Conservation (phyloP, 2,329 filamentous ascomycete genomes). For the Exutisphaerella laricina region DNA sequence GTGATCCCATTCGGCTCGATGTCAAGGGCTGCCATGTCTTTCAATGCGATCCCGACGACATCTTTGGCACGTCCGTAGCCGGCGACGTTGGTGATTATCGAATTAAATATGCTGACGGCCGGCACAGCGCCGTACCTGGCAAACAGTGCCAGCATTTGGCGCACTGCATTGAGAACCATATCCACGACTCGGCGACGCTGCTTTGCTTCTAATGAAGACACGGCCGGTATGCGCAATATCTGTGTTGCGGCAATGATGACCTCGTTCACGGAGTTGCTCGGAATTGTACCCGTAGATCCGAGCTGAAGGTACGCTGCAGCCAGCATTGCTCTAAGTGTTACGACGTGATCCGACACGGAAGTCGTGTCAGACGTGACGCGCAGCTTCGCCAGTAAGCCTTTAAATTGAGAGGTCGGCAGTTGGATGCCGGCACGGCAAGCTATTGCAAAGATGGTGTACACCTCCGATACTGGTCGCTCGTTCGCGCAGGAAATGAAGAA, state of each 20-base stretch:
- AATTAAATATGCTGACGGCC: slow-evolving; percentile 32
- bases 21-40: slow-evolving; percentile 25
- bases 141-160: slow-evolving; percentile 29
- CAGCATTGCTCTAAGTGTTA: slow-evolving; percentile 35
- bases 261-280: slow-evolving; percentile 34
- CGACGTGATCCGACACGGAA: slow-evolving; percentile 13
- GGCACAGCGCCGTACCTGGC: slow-evolving; percentile 26
- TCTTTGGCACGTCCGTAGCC: slow-evolving; percentile 28
- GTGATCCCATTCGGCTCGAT: slow-evolving; percentile 32
- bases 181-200: slow-evolving; percentile 21
- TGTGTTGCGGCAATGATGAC: slow-evolving; percentile 34
- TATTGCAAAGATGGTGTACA: slow-evolving; percentile 44
- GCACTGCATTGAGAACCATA: slow-evolving; percentile 24
- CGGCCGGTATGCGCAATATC: slow-evolving; percentile 24
- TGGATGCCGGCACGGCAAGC: slow-evolving; percentile 43
- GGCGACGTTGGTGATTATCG: slow-evolving; percentile 35
- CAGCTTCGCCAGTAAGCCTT: slow-evolving; percentile 33
- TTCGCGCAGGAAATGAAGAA: slow-evolving; percentile 44
- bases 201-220: slow-evolving; percentile 15
- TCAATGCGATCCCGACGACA: slow-evolving; percentile 27
- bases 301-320: slow-evolving; percentile 40
- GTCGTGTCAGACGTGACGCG: slow-evolving; percentile 17
- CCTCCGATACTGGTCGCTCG: slow-evolving; percentile 43
- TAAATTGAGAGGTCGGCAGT: slow-evolving; percentile 32
- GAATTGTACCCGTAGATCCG: slow-evolving; percentile 36